Conservation (phyloP, 2,329 filamentous ascomycete species). For the Colletotrichum costaricense region DNA sequence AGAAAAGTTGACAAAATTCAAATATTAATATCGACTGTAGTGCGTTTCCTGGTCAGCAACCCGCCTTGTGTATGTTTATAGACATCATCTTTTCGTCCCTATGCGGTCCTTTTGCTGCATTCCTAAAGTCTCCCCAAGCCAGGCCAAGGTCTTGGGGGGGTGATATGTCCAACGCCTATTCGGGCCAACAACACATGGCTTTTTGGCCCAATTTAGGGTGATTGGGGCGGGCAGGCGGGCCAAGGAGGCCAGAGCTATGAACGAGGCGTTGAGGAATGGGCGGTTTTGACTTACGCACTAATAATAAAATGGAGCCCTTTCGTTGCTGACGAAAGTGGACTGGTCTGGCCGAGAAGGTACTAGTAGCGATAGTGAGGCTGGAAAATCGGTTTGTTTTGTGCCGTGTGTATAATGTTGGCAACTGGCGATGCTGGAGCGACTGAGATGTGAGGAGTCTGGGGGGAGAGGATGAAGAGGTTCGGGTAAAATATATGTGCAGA, state of each 20-base stretch:
- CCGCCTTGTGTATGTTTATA: slow-evolving; percentile 8
- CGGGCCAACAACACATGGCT: slow-evolving; percentile 3
- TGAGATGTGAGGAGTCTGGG: background rate
- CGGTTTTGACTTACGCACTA: slow-evolving; percentile 20
- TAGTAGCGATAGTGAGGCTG: slow-evolving; percentile 12
- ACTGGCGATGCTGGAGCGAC: background rate
- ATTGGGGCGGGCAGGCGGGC: background rate
- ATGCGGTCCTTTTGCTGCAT: slow-evolving; percentile 10
- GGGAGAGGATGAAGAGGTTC: background rate
- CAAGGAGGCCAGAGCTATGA: background rate
- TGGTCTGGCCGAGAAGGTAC: slow-evolving; percentile 6
- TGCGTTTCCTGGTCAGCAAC: slow-evolving; percentile 35
- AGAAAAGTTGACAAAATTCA: background rate
- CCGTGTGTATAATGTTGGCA: background rate
- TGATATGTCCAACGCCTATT: background rate
- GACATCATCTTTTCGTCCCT: background rate
- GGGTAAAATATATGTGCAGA: slow-evolving; percentile 19
- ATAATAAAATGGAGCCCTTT: slow-evolving; percentile 1
- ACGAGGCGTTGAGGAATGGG: slow-evolving; percentile 21
- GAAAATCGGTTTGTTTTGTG: background rate
- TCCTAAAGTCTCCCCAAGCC: slow-evolving; percentile 28
- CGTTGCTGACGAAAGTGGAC: slow-evolving; percentile 5
- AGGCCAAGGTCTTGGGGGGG: background rate
- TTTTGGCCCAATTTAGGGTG: background rate
- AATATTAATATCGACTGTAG: slow-evolving; percentile 9